Percentiles rank a stretch among this genome's conserved stretches.
Evolutionary conservation across 2,329 filamentous ascomycete species (phyloP).

Genomic region (Mycosphaerelloides madeirae): DNA sequence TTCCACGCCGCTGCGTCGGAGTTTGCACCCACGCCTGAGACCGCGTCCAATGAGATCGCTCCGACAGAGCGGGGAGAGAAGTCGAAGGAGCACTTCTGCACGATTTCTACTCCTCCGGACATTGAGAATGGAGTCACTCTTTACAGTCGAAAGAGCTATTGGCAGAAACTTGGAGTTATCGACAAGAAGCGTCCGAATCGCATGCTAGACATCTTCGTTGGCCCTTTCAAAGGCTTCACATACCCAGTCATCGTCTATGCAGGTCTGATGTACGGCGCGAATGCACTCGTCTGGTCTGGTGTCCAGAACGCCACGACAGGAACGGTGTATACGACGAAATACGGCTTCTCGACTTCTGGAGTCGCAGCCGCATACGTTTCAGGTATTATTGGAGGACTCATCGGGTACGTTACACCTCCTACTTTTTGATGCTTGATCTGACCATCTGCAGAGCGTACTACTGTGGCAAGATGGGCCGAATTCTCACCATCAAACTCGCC

Average conservation of each 20-base stretch:
- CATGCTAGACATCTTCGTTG: slow-evolving; percentile 37
- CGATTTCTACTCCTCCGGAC: slow-evolving; percentile 3
- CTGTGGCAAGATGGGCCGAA: slow-evolving; percentile 33
- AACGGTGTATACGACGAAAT: slow-evolving; percentile 33
- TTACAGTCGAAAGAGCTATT: slow-evolving; percentile 39
- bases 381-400: slow-evolving; percentile 32
- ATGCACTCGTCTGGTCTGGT: slow-evolving; percentile 23
- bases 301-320: slow-evolving; percentile 26
- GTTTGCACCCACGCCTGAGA: too few species aligned
- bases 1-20: neutral
- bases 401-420: slow-evolving; percentile 23
- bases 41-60: too few species aligned
- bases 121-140: slow-evolving; percentile 28
- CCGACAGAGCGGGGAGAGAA: slow-evolving; percentile 4
- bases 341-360: slow-evolving; percentile 35
- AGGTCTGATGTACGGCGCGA: slow-evolving; percentile 25
- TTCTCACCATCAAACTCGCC: slow-evolving; percentile 31
- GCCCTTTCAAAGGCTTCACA: slow-evolving; percentile 24
- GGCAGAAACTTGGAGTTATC: slow-evolving; percentile 37
- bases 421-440: neutral
- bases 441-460: slow-evolving; percentile 22
- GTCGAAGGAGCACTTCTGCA: neutral
- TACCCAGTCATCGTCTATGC: slow-evolving; percentile 23
- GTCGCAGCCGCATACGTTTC: slow-evolving; percentile 37
- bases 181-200: slow-evolving; percentile 41